phyloP scores from a whole-genome alignment of 2,329 filamentous ascomycete species.

The Ophiostoma pallidulum region DNA sequence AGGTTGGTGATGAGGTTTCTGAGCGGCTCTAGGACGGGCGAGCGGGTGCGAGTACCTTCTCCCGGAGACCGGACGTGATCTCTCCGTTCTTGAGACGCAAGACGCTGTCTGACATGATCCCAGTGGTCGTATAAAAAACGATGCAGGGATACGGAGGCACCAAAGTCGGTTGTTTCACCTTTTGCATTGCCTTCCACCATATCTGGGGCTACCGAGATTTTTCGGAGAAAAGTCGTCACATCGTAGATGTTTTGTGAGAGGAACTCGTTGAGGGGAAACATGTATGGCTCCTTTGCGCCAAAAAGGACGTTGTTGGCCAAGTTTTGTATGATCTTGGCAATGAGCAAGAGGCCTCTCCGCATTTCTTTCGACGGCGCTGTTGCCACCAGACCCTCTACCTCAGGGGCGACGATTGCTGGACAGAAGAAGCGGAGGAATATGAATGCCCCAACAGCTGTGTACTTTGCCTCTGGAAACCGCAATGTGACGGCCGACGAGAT shows the following conservation, averaged over 20 bases:
- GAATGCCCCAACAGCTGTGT: conserved; percentile 62
- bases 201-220: conserved; percentile 54
- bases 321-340: conserved; percentile 63
- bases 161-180: conserved; percentile 55
- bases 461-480: conserved; percentile 60
- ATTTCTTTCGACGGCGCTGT: conserved; percentile 57
- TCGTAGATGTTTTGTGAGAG: conserved; percentile 58
- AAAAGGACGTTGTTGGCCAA: conserved; percentile 64
- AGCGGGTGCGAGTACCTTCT: conserved; percentile 41
- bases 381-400: conserved; percentile 55
- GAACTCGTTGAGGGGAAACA: conserved; percentile 62
- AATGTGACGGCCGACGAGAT: conserved; percentile 55
- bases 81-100: conserved; percentile 50
- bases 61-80: conserved; percentile 46
- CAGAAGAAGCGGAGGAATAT: conserved; percentile 66
- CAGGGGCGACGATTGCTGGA: conserved; percentile 61
- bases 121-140: conserved; percentile 63
- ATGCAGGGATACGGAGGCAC: conserved; percentile 60
- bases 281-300: conserved; percentile 62
- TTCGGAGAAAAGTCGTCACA: conserved; percentile 56
- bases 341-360: conserved; percentile 56
- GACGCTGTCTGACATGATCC: conserved; percentile 58
- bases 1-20: conserved; percentile 55
- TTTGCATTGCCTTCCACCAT: conserved; percentile 30
- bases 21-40: conserved; percentile 50